phyloP scores from a whole-genome alignment of 2,329 filamentous ascomycete genomes.

The Beauveria australis region DNA sequence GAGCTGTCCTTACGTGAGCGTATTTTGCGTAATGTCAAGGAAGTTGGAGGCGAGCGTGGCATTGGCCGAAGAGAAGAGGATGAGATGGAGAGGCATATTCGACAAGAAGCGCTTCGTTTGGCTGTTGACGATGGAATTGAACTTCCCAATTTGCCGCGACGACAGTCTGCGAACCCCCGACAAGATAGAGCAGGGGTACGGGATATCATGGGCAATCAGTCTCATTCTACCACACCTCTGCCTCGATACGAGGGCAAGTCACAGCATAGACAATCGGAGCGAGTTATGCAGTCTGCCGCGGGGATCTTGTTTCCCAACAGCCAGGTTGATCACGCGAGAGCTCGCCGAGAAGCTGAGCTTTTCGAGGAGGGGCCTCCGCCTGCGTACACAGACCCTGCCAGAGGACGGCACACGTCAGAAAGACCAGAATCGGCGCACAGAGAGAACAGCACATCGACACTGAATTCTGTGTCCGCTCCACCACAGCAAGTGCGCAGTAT shows the following conservation, averaged over 20 bases:
- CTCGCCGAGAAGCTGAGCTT: constrained; percentile 30
- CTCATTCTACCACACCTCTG: constrained; percentile 18
- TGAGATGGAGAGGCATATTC: constrained; percentile 28
- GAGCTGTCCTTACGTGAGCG: constrained; percentile 40
- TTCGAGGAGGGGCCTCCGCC: constrained; percentile 37
- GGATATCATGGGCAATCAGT: constrained; percentile 15
- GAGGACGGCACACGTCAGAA: constrained; percentile 18
- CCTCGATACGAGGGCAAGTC: constrained; percentile 33
- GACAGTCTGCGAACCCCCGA: constrained; percentile 21
- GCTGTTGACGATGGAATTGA: constrained; percentile 30
- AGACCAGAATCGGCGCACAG: constrained; percentile 28
- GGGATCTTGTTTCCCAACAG: constrained; percentile 41
- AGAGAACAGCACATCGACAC: constrained; percentile 38
- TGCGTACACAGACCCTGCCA: constrained; percentile 25
- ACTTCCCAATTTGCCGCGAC: constrained; percentile 24
- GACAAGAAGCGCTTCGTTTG: constrained; percentile 24
- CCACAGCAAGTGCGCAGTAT: constrained; percentile 51
- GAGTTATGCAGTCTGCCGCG: constrained; percentile 34
- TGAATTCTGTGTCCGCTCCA: constrained; percentile 36
- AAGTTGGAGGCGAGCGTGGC: constrained; percentile 42
- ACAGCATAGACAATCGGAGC: constrained; percentile 37
- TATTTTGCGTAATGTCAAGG: constrained; percentile 46
- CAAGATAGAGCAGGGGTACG: constrained; percentile 23
- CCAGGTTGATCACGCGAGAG: constrained; percentile 21
- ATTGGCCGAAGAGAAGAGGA: constrained; percentile 33